These are phyloP conservation scores for Lachancea quebecensis DNA, from an alignment of 805 yeast genomes.

Conservation along the genomic window DNA sequence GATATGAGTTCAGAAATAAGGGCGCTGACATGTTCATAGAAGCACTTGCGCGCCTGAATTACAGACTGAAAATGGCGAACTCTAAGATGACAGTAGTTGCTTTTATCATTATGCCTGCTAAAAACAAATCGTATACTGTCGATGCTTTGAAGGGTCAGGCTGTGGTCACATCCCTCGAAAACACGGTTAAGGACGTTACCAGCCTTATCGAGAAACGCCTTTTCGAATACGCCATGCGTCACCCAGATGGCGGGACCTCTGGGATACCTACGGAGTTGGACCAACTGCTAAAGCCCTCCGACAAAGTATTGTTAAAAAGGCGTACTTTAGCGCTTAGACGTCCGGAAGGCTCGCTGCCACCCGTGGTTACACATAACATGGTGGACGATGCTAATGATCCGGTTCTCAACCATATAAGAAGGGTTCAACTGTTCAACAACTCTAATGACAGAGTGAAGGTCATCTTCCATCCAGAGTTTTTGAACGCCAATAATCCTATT, in stretches of 20 bases:
- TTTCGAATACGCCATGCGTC: conserved; percentile 83
- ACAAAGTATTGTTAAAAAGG: conserved; percentile 81
- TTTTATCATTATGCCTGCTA: conserved; percentile 96
- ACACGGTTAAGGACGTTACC: conserved; percentile 83
- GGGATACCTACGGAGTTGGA: conserved; percentile 74
- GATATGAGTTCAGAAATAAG: conserved; percentile 93
- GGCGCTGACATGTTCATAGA: conserved; percentile 96
- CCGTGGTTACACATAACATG: conserved; percentile 97
- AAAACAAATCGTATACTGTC: conserved; percentile 87
- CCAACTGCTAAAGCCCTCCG: conserved; percentile 79
- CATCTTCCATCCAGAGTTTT: conserved; percentile 95
- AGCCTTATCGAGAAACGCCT: conserved; percentile 77
- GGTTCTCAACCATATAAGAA: conserved; percentile 81
- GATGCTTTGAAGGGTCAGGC: conserved; percentile 96
- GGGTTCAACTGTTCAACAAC: conserved; percentile 83
- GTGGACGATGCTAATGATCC: conserved; percentile 88
- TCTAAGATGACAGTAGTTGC: conserved; percentile 93
- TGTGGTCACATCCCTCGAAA: conserved; percentile 83
- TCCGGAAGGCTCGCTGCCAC: conserved; percentile 66
- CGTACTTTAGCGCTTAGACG: conserved; percentile 90
- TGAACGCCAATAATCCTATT: conserved; percentile 90
- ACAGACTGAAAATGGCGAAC: conserved; percentile 70
- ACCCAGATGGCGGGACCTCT: conserved; percentile 42
- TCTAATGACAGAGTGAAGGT: conserved; percentile 90
- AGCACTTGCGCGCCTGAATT: conserved; percentile 84